These are phyloP conservation scores for Musa balbisiana DNA, from an alignment of 202 grass and related monocot species.

Conservation along the genomic window DNA sequence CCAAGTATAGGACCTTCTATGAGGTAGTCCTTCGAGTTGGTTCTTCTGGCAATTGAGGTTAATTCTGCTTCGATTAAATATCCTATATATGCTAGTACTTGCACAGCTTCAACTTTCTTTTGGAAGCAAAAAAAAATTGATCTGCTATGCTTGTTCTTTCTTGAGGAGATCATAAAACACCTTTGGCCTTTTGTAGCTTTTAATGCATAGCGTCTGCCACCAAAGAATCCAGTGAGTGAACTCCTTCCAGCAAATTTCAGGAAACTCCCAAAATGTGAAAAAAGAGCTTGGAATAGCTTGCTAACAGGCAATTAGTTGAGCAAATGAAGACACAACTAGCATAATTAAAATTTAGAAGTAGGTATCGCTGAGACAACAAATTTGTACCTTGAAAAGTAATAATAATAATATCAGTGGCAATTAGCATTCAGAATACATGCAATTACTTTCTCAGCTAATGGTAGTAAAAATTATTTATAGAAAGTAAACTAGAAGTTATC, in stretches of 20 bases:
- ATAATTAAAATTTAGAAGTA: too few relatives aligned
- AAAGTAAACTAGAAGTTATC: too few relatives aligned
- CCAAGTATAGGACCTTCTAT: too few relatives aligned
- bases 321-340: background rate
- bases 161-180: slow-evolving; percentile 90
- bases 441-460: too few relatives aligned
- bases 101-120: background rate
- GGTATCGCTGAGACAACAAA: too few relatives aligned
- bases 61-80: background rate
- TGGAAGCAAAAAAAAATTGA: background rate
- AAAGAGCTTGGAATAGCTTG: background rate
- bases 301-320: background rate
- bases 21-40: too few relatives aligned
- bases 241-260: background rate
- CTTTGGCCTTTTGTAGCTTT: slow-evolving; percentile 47
- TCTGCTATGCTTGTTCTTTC: slow-evolving; percentile 18
- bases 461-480: too few relatives aligned
- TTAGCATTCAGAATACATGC: too few relatives aligned
- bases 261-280: background rate
- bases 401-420: too few relatives aligned
- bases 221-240: background rate
- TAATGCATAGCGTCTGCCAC: slow-evolving; percentile 56
- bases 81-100: background rate
- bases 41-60: background rate
- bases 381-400: too few relatives aligned